phyloP scores from a whole-genome alignment of 805 yeast genomes.

The Candida palmyrensis region DNA sequence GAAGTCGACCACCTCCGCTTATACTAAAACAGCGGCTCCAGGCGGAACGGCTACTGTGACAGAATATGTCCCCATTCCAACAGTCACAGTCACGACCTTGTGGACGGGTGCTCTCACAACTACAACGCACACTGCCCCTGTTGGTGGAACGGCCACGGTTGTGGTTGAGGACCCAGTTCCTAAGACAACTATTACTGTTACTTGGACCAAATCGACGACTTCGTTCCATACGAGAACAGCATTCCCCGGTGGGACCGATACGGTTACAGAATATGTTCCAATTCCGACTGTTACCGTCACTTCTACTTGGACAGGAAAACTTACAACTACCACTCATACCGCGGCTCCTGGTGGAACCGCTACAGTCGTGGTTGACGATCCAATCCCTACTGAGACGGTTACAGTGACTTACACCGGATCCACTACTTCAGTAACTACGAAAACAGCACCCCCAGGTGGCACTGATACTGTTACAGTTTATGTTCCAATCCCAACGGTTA shows the following conservation, averaged over 20 bases:
- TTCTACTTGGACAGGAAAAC: constrained; percentile 5
- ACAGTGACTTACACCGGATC: constrained; percentile 13
- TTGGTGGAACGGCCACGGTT: constrained; percentile 8
- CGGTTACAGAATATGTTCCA: constrained; percentile 12
- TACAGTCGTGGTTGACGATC: constrained; percentile 10
- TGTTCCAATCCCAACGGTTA: constrained; percentile 1
- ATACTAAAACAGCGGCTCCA: constrained; percentile 8
- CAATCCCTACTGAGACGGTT: constrained; percentile 11
- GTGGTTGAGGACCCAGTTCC: constrained; percentile 10
- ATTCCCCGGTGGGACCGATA: constrained; percentile 8
- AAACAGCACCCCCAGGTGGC: constrained; percentile 1
- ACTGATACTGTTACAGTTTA: constrained; percentile 3
- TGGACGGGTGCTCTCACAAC: constrained; percentile 8
- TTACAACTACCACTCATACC: constrained; percentile 3
- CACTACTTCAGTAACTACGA: constrained; percentile 8
- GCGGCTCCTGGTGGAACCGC: constrained; percentile 10
- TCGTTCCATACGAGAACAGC: constrained; percentile 7
- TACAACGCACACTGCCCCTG: background rate
- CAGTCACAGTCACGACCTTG: constrained; percentile 8
- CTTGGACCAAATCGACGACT: constrained; percentile 3
- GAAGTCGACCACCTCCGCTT: constrained; percentile 6
- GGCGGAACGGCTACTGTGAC: constrained; percentile 8
- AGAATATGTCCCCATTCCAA: constrained; percentile 8
- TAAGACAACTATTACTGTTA: constrained; percentile 9
- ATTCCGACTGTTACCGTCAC: constrained; percentile 11